Evolutionary conservation across 2,329 filamentous ascomycete species (phyloP).

Genomic region (Scolecobasidium constrictum): DNA sequence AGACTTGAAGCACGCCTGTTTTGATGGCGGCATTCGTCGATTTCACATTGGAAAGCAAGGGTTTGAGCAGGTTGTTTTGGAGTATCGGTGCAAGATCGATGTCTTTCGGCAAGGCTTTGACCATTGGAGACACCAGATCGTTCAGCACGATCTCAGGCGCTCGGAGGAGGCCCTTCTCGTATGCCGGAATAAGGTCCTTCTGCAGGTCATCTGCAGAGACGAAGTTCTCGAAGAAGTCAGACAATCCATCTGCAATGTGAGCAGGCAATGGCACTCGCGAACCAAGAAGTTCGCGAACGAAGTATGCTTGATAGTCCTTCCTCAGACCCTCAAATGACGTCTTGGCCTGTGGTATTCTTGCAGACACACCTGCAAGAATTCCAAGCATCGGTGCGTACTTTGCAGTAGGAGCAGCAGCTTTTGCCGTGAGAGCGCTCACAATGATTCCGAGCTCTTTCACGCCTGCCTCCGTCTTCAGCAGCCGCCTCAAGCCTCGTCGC

Average conservation of each 20-base stretch:
- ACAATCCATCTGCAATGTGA: conserved; percentile 62
- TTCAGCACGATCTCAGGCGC: conserved; percentile 82
- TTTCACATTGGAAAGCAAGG: conserved; percentile 79
- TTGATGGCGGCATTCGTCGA: conserved; percentile 75
- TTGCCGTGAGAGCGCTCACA: conserved; percentile 57
- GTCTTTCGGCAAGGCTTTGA: conserved; percentile 54
- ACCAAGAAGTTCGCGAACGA: conserved; percentile 71
- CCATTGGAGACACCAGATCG: conserved; percentile 63
- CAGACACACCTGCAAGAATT: conserved; percentile 76
- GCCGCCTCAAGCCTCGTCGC: conserved; percentile 65
- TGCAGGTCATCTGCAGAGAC: conserved; percentile 62
- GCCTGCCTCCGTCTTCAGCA: conserved; percentile 52
- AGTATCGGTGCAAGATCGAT: conserved; percentile 73
- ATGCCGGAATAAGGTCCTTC: conserved; percentile 62
- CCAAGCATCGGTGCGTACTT: conserved; percentile 72
- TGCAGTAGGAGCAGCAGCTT: conserved; percentile 50
- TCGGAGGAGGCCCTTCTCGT: conserved; percentile 82
- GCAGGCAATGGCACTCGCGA: conserved; percentile 60
- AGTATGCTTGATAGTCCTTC: conserved; percentile 68
- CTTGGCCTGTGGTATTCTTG: conserved; percentile 55
- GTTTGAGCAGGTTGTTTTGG: conserved; percentile 65
- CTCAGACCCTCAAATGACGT: conserved; percentile 55
- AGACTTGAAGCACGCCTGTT: conserved; percentile 62
- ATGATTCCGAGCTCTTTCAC: conserved; percentile 52
- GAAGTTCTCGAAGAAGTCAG: conserved; percentile 75